Base-by-base conservation (phyloP, 2,329 filamentous ascomycete species). In the Cladosporium sp. region DNA sequence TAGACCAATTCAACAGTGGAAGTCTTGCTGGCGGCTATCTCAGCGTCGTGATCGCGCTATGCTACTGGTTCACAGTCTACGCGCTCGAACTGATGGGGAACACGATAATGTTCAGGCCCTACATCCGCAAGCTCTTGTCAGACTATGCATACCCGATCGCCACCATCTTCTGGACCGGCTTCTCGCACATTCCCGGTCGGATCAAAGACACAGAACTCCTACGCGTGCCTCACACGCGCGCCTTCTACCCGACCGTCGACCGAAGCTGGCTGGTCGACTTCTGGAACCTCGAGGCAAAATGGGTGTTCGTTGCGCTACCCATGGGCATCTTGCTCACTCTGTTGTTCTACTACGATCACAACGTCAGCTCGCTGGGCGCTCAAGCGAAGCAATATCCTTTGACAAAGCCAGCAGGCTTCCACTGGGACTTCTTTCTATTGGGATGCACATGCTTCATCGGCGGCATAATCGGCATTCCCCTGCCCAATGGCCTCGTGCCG, bases 391-490 rank as follows among this genome's bases (percentile, higher is more conserved):
- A 85, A 29, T 87, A 84, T 57, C 85, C 85, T 0, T 77, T 87
- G 12, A 81, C 80, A 62, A 87, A 87, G 69, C 85, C 85, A 0
- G 84, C 83, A 0, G 85, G 85, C n/a, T 87, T 86, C 71, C 84
- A 86, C 72, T 86, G 85, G 84, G 85, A 87, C 72, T 82, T 86
- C 70, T 86, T 86, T 73, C 78, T 87, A 0, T 79, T 87, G 0
- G 85, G 85, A 7, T 79, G 81, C 66, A 86, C 85, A 0, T 86
- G 83, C 1, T 84, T 85, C 66, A 78, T 86, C 23, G 80, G 81
- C 2, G 84, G 83, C 0, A 79, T 87, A n/a, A 77, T 87, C 12
- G 84, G 84, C 2, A 80, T 87, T 7, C 85, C 85, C 0, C 80
- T 86, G 44, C 85, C 85, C 2, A 87, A 87, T 65, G 85, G 85